Percentiles rank a stretch among this genome's conserved stretches.
Conservation (phyloP, 257 asterid genomes). For the Gentiana macrophylla region DNA sequence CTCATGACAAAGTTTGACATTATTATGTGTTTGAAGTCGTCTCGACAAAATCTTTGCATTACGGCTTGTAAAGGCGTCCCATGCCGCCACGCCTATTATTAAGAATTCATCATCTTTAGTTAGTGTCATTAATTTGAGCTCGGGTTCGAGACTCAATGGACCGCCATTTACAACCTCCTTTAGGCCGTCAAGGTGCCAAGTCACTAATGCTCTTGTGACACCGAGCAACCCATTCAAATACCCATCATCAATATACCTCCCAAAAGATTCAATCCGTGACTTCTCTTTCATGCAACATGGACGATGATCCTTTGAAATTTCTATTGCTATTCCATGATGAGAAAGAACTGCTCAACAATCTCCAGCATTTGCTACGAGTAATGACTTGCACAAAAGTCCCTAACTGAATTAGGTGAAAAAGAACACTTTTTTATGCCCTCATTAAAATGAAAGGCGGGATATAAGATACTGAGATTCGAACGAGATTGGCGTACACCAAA, state of each 20-base stretch:
- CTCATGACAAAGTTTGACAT: constrained; percentile 60
- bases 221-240: constrained; percentile 69
- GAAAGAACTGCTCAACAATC: no score
- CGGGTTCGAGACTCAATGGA: constrained; percentile 87
- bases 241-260: no score
- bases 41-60: constrained; percentile 79
- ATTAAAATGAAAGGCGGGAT: no score
- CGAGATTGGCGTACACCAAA: constrained; percentile 42
- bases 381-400: no score
- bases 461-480: constrained; percentile 1
- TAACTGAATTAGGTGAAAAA: no score
- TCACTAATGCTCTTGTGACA: constrained; percentile 79
- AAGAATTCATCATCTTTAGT: constrained; percentile 79
- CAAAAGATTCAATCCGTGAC: no score
- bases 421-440: no score
- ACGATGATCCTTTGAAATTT: no score
- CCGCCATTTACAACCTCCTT: constrained; percentile 55
- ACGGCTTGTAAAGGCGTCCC: constrained; percentile 84
- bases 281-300: no score
- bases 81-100: constrained; percentile 77
- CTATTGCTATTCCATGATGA: no score
- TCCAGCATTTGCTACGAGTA: no score
- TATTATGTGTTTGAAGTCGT: constrained; percentile 69
- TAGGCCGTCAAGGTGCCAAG: constrained; percentile 89
- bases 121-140: constrained; percentile 51